Conservation (phyloP, 2,329 filamentous ascomycete genomes). For the Fusarium sp. region DNA sequence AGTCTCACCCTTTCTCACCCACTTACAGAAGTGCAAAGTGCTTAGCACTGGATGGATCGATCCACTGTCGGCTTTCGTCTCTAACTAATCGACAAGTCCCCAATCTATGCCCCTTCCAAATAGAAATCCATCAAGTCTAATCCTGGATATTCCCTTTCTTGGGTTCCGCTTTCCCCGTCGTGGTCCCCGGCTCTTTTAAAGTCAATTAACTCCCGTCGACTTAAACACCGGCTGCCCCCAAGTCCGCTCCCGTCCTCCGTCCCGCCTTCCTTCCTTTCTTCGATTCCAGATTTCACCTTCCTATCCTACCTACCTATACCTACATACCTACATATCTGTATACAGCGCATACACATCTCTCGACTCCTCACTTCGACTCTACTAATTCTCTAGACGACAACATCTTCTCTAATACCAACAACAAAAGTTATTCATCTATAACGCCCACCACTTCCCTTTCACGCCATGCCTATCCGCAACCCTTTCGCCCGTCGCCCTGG, state of each 20-base stretch:
- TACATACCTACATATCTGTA: constrained; percentile 3
- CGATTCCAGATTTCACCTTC: constrained; percentile 20
- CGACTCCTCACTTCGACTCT: not conserved
- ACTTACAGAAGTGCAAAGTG: constrained; percentile 28
- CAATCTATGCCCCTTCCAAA: constrained; percentile 11
- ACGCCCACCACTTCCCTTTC: constrained; percentile 20
- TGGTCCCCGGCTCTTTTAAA: constrained; percentile 36
- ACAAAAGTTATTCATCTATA: constrained; percentile 16
- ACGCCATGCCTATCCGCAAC: constrained; percentile 78
- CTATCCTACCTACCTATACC: constrained; percentile 1
- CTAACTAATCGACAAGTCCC: constrained; percentile 5
- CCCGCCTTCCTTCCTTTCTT: constrained; percentile 10
- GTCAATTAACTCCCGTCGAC: constrained; percentile 31
- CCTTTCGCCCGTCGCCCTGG: constrained; percentile 74
- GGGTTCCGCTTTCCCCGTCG: constrained; percentile 28
- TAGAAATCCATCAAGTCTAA: not conserved
- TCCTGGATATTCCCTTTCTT: constrained; percentile 24
- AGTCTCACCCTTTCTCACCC: constrained; percentile 31
- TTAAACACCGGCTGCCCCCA: constrained; percentile 38
- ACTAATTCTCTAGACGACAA: constrained; percentile 8
- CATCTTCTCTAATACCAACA: constrained; percentile 22
- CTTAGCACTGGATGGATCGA: constrained; percentile 14
- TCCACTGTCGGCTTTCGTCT: constrained; percentile 11
- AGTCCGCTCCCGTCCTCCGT: constrained; percentile 10
- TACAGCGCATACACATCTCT: not conserved